phyloP scores from a whole-genome alignment of 345 rosid genomes.

The Xanthoceras sorbifolium region DNA sequence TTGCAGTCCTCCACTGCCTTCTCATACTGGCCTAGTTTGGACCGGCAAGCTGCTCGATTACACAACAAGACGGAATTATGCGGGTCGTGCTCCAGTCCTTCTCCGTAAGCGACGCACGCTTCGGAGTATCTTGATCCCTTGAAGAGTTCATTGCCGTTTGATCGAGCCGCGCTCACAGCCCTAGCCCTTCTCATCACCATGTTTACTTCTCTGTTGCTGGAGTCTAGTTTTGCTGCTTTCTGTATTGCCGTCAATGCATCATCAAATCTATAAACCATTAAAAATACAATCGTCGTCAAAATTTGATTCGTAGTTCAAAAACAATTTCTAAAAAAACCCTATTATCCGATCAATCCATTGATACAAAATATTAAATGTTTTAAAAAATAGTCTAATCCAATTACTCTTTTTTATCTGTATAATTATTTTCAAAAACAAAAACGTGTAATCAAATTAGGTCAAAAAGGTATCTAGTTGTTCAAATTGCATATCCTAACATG shows the following conservation, averaged over 20 bases:
- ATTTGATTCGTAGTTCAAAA: background rate
- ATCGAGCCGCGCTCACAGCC: constrained; percentile 64
- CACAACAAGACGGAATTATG: constrained; percentile 78
- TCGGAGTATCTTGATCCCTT: constrained; percentile 54
- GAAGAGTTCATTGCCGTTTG: constrained; percentile 71
- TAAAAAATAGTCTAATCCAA: no score
- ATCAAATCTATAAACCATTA: constrained; percentile 48
- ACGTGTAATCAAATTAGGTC: no score
- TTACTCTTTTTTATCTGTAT: no score
- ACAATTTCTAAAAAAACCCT: no score
- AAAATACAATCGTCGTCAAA: background rate
- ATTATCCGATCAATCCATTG: background rate
- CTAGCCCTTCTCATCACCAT: constrained; percentile 45
- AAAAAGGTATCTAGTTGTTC: no score
- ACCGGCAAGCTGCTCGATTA: constrained; percentile 79
- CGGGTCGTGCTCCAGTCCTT: constrained; percentile 74
- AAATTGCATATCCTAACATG: background rate
- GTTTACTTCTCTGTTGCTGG: constrained; percentile 67
- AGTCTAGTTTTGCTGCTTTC: constrained; percentile 67
- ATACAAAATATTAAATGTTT: background rate
- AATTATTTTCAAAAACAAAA: no score
- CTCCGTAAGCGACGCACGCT: constrained; percentile 62
- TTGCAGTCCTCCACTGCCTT: constrained; percentile 76
- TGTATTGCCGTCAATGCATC: constrained; percentile 67
- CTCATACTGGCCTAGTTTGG: constrained; percentile 64